A percentile compares a stretch with the other conserved stretches of the same genome.
phyloP scores from a whole-genome alignment of 1,284 basidiomycete genomes.

The Malassezia slooffiae region DNA sequence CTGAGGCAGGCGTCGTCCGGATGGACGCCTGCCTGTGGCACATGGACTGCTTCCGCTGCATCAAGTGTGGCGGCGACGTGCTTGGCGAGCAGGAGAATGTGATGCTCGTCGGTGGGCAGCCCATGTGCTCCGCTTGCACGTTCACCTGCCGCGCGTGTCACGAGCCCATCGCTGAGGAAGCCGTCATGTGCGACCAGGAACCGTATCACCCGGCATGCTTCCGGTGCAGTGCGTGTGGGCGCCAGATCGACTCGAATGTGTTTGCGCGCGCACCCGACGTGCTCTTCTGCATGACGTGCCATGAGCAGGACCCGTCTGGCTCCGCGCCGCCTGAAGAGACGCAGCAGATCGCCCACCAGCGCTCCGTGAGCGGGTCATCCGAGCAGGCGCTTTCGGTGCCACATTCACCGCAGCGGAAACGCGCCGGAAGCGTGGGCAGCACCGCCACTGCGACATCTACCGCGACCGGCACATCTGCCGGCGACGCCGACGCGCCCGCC shows the following conservation, averaged over 20 bases:
- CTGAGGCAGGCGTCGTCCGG: conserved; percentile 8
- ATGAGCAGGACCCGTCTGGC: no score
- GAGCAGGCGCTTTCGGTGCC: no score
- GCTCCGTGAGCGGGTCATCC: no score
- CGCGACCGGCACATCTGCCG: no score
- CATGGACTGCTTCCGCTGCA: conserved; percentile 9
- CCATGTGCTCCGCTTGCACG: conserved; percentile 9
- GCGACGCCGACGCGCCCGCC: no score
- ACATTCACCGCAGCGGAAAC: no score
- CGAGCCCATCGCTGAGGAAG: conserved; percentile 8
- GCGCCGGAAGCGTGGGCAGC: no score
- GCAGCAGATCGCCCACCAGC: no score
- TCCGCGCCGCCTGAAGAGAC: no score
- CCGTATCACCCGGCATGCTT: conserved; percentile 14
- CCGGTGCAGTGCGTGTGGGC: conserved; percentile 1
- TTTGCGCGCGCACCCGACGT: conserved; percentile 1
- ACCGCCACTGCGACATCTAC: no score
- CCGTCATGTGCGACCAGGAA: conserved; percentile 13
- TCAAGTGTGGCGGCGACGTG: conserved; percentile 8
- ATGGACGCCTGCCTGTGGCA: conserved; percentile 14
- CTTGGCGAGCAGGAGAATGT: conserved; percentile 10
- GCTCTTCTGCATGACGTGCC: not conserved
- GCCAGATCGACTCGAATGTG: conserved; percentile 2
- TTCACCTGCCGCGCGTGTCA: conserved; percentile 8
- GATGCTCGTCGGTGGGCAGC: conserved; percentile 13